Evolutionary conservation across 305 asterid species (phyloP).

Genomic region (Ruellia speciosa): DNA sequence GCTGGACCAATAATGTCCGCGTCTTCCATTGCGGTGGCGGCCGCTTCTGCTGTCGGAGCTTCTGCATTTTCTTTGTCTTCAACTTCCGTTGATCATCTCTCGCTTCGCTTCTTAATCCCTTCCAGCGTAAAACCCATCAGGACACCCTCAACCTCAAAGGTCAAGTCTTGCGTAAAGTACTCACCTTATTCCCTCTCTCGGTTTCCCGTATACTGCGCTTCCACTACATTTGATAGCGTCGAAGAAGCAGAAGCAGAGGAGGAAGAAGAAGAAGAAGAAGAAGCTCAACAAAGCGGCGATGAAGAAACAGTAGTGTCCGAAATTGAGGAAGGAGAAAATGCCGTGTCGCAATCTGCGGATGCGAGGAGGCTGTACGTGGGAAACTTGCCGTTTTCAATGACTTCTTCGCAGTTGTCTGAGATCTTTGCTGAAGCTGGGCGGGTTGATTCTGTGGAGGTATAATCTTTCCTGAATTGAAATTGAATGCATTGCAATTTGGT

Average conservation of each 20-base stretch:
- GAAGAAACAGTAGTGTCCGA: background rate
- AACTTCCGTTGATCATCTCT: conserved; percentile 28
- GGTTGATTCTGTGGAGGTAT: conserved; percentile 72
- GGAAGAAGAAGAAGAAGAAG: conserved; percentile 24
- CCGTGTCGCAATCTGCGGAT: conserved; percentile 33
- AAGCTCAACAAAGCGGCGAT: conserved; percentile 4
- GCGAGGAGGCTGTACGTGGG: conserved; percentile 77
- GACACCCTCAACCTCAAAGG: conserved; percentile 20
- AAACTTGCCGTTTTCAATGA: conserved; percentile 74
- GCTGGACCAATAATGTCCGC: conserved; percentile 30
- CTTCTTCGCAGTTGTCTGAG: conserved; percentile 65
- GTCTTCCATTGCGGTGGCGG: conserved; percentile 44
- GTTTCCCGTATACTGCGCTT: conserved; percentile 25
- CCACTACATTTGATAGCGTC: conserved; percentile 34
- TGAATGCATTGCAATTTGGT: background rate
- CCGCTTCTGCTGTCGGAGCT: conserved; percentile 35
- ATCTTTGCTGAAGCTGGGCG: conserved; percentile 78
- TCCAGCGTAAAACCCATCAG: conserved; percentile 32
- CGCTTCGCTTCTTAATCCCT: conserved; percentile 30
- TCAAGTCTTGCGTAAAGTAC: conserved; percentile 23
- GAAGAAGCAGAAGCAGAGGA: conserved; percentile 27
- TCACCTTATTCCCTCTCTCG: conserved; percentile 23
- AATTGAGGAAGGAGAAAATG: conserved; percentile 22
- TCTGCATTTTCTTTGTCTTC: conserved; percentile 31
- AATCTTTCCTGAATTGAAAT: conserved; percentile 3